A percentile compares a stretch with the other conserved stretches of the same genome.
These are phyloP conservation scores for Aspergillus awamori DNA, from an alignment of 2,329 filamentous ascomycete genomes.

Conservation along the genomic window DNA sequence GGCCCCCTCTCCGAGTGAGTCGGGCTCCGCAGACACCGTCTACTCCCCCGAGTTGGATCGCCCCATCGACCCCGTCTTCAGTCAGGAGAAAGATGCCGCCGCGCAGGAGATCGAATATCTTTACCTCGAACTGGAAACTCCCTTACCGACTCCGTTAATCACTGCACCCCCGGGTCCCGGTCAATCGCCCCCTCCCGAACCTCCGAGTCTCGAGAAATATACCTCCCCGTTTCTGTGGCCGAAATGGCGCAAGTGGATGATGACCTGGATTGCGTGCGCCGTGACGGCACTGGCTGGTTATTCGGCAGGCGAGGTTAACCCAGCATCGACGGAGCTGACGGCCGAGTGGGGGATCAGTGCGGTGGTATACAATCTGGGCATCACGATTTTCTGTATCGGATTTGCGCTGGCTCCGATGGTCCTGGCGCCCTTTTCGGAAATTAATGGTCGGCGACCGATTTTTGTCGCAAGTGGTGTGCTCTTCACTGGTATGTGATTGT, in stretches of 20 bases:
- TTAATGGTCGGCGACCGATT: conserved; percentile 82
- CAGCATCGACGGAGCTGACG: conserved; percentile 67
- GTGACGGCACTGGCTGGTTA: conserved; percentile 80
- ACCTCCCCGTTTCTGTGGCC: conserved; percentile 76
- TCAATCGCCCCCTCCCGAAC: conserved; percentile 53
- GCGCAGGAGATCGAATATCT: conserved; percentile 53
- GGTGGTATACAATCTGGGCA: conserved; percentile 70
- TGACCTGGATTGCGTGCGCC: conserved; percentile 72
- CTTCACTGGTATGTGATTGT: conserved; percentile 56
- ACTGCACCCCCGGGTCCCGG: conserved; percentile 33
- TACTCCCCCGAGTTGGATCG: neutral
- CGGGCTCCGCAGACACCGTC: neutral
- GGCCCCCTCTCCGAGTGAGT: neutral
- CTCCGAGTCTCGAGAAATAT: conserved; percentile 68
- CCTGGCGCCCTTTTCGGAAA: conserved; percentile 83
- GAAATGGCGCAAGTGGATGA: conserved; percentile 66
- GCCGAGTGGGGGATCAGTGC: conserved; percentile 66
- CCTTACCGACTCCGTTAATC: conserved; percentile 52
- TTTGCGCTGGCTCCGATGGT: conserved; percentile 86
- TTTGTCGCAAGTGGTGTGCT: conserved; percentile 74
- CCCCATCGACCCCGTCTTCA: neutral
- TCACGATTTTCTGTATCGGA: conserved; percentile 79
- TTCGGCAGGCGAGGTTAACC: conserved; percentile 77
- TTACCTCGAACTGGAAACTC: conserved; percentile 66
- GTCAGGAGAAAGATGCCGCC: neutral